Percentiles rank a stretch among this genome's conserved stretches.
phyloP scores from a whole-genome alignment of 495 filamentous ascomycete genomes.

The Aspergillus ostianus region DNA sequence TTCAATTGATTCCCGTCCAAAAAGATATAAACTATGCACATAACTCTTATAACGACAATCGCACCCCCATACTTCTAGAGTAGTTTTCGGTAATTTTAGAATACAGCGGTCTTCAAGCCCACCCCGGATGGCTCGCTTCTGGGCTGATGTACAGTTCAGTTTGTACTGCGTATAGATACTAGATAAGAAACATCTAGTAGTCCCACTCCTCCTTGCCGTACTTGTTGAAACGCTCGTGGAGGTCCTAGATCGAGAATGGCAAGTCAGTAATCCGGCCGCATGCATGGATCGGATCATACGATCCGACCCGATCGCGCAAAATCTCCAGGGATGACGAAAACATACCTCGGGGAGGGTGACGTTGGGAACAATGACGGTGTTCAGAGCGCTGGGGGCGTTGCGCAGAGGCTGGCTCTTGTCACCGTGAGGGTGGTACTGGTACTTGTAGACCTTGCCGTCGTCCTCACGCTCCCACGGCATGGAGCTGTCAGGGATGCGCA shows the following conservation, averaged over 20 bases:
- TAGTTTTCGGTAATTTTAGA: slow-evolving; percentile 49
- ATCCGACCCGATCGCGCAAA: neutral
- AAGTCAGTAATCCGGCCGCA: neutral
- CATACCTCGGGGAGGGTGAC: slow-evolving; percentile 88
- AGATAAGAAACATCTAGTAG: slow-evolving; percentile 30
- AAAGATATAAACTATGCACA: slow-evolving; percentile 39
- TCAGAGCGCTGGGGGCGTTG: slow-evolving; percentile 90
- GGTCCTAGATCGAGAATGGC: slow-evolving; percentile 49
- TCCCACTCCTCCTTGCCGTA: slow-evolving; percentile 84
- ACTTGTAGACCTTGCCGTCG: slow-evolving; percentile 65
- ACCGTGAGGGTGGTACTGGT: slow-evolving; percentile 90
- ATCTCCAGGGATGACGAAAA: slow-evolving; percentile 2
- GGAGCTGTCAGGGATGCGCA: slow-evolving; percentile 66
- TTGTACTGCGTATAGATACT: neutral
- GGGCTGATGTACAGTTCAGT: slow-evolving; percentile 6
- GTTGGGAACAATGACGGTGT: slow-evolving; percentile 89
- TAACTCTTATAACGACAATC: slow-evolving; percentile 29
- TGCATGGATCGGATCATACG: neutral
- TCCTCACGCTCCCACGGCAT: slow-evolving; percentile 87
- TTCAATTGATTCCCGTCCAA: slow-evolving; percentile 35
- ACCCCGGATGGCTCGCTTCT: slow-evolving; percentile 12
- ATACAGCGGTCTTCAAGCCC: slow-evolving; percentile 56
- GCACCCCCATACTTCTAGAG: slow-evolving; percentile 22
- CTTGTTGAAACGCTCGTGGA: slow-evolving; percentile 98
- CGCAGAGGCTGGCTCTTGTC: slow-evolving; percentile 71